Base-by-base conservation (phyloP, 176 grass and related monocot species). In the Puccinellia tenuiflora region DNA sequence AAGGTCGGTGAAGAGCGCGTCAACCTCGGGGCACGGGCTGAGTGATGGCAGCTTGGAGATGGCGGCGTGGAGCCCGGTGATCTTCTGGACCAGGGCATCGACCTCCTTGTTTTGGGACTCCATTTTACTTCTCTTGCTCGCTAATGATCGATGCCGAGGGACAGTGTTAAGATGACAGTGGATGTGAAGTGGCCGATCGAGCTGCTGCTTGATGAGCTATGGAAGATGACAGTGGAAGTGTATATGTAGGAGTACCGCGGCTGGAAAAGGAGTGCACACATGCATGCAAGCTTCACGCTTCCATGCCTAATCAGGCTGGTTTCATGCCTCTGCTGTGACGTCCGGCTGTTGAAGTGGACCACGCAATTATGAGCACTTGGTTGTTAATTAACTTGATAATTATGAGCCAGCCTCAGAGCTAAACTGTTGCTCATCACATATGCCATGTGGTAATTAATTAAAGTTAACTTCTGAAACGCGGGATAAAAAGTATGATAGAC, bases 1-100 rank as follows among this genome's bases (percentile, higher is more conserved):
- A 0, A 97, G 88, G 29, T 90, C 68, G 13, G 91, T 97, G 73
- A 97, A 97, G 33, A 97, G 85, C 5, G 29, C 29, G 88, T 94
- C 33, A 3, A 97, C 94, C 18, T 52, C 78, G 25, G 48, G 46
- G 9, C 76, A 85, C 5, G 94, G 94, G 51, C 79, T 89, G 20
- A 97, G 90, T 6, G 63, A 82, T 7, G 71, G 83, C 38, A 97
- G 83, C 82, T 85, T 84, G 39, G 81, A 34, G 29, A 97, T 86
- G 37, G 67, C 69, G 14, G 75, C 70, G 68, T 86, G 86, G 79
- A 97, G 74, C 4, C 53, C 77, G 1, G 80, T 17, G 80, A 97
- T 92, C 75, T 83, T 94, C 34, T 83, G 1, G 8, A 97, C 83
- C 18, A 97, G 57, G 25, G 85, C 35, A 21, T 75, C 77, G 16